Evolutionary conservation across 768 basidiomycete species (phyloP).

Genomic region (Lactarius hengduanensis): DNA sequence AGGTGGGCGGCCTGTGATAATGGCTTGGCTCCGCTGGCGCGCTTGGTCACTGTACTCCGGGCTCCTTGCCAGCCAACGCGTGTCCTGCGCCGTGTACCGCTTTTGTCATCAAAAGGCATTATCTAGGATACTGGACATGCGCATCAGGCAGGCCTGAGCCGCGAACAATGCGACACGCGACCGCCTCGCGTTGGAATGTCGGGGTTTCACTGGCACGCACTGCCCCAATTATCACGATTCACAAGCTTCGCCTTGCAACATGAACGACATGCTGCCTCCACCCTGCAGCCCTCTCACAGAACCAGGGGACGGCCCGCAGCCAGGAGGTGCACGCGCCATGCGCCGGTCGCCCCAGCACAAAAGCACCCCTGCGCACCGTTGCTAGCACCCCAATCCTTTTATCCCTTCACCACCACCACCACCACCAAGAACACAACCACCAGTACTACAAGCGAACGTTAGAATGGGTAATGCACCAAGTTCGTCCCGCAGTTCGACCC

Average conservation of each 20-base stretch:
- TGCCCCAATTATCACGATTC: conserved; percentile 21
- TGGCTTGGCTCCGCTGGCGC: background rate
- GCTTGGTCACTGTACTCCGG: background rate
- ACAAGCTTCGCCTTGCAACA: conserved; percentile 13
- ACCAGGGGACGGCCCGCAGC: conserved; percentile 12
- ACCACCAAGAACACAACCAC: conserved; percentile 1
- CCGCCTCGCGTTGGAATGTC: conserved; percentile 20
- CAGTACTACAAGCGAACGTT: background rate
- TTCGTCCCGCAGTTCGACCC: conserved; percentile 18
- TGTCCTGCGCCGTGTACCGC: conserved; percentile 4
- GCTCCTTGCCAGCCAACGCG: conserved; percentile 9
- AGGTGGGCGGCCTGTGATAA: background rate
- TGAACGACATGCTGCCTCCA: conserved; percentile 26
- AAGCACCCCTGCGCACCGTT: conserved; percentile 9
- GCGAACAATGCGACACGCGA: conserved; percentile 21
- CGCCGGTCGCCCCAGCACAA: conserved; percentile 20
- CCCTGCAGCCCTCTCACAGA: conserved; percentile 21
- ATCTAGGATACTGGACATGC: conserved; percentile 9
- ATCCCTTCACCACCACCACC: conserved; percentile 2
- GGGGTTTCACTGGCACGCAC: conserved; percentile 2
- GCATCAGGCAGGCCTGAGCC: conserved; percentile 18
- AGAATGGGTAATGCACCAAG: conserved; percentile 29
- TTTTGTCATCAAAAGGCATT: conserved; percentile 4
- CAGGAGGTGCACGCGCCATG: conserved; percentile 20
- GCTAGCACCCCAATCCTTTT: conserved; percentile 8